Base-by-base conservation (phyloP, 23 red algal genomes). In the Gracilaria caudata region DNA sequence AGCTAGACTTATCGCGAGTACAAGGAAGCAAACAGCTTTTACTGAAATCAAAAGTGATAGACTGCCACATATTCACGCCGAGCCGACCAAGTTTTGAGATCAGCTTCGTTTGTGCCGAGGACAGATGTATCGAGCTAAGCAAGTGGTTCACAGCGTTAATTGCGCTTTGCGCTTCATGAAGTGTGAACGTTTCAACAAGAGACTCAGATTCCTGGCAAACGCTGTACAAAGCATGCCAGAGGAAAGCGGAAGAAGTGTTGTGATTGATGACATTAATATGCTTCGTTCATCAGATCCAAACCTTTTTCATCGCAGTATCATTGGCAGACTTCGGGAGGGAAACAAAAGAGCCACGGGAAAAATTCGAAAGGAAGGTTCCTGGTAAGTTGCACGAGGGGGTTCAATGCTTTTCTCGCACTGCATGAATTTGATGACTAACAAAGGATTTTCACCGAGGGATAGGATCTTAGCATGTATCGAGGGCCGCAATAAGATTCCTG, bases 391-490 rank as follows among this genome's bases (percentile, higher is more conserved):
- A 30, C 5, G 9, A 61, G 2, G 14, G 61, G 13, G 32, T 64
- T 35, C 14, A 66, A 14, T 14, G 6, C 29, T 29, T 66, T 66
- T 35, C 25, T 66, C 29, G 6, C 32, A 66, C 23, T 66, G 30
- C 32, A 12, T 16, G 61, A 66, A 30, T 16, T 14, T 29, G 61
- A 47, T 46, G 40, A 75, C 70, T 75, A n/a, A 75, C 70, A 47
- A 45, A 47, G n/a, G 30, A 35, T 14, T 1, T 83, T 83, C n/a
- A 64, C 21, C 14, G 7, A 13, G 0, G 44, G 11, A 26, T 12
- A 89, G 85, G 85, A 81, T 91, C 16, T 59, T 77, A 34, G 66
- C 66, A n/a, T 36, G 23, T 29, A 19, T 91, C 23, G 73, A 82
- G 68, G 76, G 77, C 9, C 63, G 87, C 34, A 64, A 64, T 56